A percentile compares a stretch with the other conserved stretches of the same genome.
Evolutionary conservation across 2,329 filamentous ascomycete species (phyloP).

Genomic region (Fusarium sp.): DNA sequence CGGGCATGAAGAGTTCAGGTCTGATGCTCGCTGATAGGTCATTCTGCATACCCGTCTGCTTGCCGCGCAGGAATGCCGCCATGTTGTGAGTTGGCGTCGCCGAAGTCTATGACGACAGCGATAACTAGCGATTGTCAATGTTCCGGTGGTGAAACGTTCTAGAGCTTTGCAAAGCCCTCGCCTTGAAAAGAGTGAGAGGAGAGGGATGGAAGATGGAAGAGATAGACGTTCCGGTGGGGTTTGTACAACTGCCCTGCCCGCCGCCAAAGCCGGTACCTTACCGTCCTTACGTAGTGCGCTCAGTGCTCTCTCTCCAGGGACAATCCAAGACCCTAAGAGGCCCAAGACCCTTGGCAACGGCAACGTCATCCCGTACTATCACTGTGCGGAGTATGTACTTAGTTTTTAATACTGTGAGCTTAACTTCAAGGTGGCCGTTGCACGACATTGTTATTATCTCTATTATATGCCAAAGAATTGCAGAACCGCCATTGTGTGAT

Average conservation of each 20-base stretch:
- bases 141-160: conserved; percentile 12
- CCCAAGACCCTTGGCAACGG: conserved; percentile 31
- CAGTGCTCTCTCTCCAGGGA: conserved; percentile 17
- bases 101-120: conserved; percentile 3
- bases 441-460: conserved; percentile 1
- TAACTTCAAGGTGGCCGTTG: background rate
- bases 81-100: conserved; percentile 59
- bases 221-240: conserved; percentile 37
- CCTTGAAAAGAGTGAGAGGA: background rate
- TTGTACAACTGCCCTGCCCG: conserved; percentile 6
- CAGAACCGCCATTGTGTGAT: background rate
- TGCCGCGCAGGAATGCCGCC: conserved; percentile 88
- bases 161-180: conserved; percentile 24
- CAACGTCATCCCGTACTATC: conserved; percentile 26
- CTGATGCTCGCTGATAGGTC: conserved; percentile 87
- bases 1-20: conserved; percentile 81
- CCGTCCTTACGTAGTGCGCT: background rate
- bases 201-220: conserved; percentile 12
- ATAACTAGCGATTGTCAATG: background rate
- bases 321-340: conserved; percentile 22
- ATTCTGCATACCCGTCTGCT: conserved; percentile 91
- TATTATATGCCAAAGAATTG: background rate
- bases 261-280: background rate
- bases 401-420: background rate
- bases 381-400: background rate